A percentile compares a stretch with the other conserved stretches of the same genome.
Conservation (phyloP, 2,329 filamentous ascomycete genomes). For the Penicillium sp. region DNA sequence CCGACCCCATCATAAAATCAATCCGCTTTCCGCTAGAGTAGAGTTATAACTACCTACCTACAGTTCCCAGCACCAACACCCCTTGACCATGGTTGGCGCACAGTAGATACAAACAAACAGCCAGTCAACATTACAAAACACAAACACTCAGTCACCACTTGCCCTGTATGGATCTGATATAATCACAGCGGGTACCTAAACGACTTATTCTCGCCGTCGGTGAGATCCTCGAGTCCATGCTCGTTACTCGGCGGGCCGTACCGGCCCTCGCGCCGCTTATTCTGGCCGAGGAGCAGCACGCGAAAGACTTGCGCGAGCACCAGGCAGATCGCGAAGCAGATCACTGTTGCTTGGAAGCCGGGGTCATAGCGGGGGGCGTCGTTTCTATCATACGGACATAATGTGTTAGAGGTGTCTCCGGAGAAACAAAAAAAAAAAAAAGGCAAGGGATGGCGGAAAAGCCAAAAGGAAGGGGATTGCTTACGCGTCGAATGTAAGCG, state of each 20-base stretch:
- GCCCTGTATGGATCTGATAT: too few species aligned
- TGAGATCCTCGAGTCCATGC: constrained; percentile 14
- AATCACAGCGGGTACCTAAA: constrained; percentile 13
- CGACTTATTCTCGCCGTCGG: constrained; percentile 16
- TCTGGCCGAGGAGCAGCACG: constrained; percentile 8
- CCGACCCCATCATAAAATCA: too few species aligned
- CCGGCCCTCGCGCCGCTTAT: constrained; percentile 5
- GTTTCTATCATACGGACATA: background rate
- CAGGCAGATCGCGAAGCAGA: constrained; percentile 13
- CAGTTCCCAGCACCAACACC: too few species aligned
- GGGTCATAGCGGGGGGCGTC: constrained; percentile 16
- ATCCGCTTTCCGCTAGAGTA: too few species aligned
- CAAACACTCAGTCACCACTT: too few species aligned
- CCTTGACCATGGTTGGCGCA: too few species aligned
- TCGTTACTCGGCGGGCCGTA: constrained; percentile 10
- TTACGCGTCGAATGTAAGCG: constrained; percentile 18
- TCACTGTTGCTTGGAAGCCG: constrained; percentile 17
- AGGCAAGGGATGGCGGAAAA: background rate
- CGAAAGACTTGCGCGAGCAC: constrained; percentile 13
- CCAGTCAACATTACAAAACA: too few species aligned
- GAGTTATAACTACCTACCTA: too few species aligned
- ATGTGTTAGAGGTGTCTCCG: too few species aligned
- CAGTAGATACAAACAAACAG: too few species aligned
- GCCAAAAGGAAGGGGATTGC: background rate
- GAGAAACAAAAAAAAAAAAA: too few species aligned